Base-by-base conservation (phyloP, 2,329 filamentous ascomycete genomes). In the Colletotrichum viniferum region DNA sequence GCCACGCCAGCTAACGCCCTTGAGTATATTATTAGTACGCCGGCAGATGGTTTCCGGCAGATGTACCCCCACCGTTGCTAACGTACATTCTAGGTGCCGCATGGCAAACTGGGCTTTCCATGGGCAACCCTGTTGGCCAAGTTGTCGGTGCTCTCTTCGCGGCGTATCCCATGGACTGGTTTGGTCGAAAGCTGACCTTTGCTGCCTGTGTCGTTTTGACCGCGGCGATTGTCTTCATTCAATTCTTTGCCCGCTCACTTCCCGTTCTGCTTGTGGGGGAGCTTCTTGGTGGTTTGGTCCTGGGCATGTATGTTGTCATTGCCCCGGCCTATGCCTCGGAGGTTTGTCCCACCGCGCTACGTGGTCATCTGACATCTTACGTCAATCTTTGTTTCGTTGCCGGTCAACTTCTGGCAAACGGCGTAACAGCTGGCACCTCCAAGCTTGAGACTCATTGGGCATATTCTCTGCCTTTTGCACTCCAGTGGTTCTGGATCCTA, bases 321-420 rank as follows among this genome's bases (percentile, higher is more conserved):
- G 88, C 88, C 0, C 88, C 91, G 0, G 88, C 91, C 1, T 93
- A 92, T 78, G 90, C 90, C 9, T 90, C 89, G 1, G 91, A 93
- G 80, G 89, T 93, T 8, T 91, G 90, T 52, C 91, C 91, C 3
- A 84, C 90, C 34, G 87, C 88, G 2, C 86, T 93, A 52, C 87
- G 91, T 32, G 90, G 89, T 32, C 86, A 90, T 60, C 82, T 92
- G 26, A 92, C 91, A 1, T 88, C 88, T 38, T 92, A 89, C 73
- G 88, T 92, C 72, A 92, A 92, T 78, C 83, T 92, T 48, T 92
- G 90, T 79, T 93, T 92, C 82, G 90, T 92, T 56, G 90, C 90
- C 21, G 91, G 91, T 1, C 91, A 92, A 79, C 85, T 93, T 6
- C 83, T 92, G 4, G 90, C 84, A 6, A 88, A 88, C 71, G 85